Base-by-base conservation (phyloP, 768 basidiomycete species). In the Sistotremastrum niveocremeum region DNA sequence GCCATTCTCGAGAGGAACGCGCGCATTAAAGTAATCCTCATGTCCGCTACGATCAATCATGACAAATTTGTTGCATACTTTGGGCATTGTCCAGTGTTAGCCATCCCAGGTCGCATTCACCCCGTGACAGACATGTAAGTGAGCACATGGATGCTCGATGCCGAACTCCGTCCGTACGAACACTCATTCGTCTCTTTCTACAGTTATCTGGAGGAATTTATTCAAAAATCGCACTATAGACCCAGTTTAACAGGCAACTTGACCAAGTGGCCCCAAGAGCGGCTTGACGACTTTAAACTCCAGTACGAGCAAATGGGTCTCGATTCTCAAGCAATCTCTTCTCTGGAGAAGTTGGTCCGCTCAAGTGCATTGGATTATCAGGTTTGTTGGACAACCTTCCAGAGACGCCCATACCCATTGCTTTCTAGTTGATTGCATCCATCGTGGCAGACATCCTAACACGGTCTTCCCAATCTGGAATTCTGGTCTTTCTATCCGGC, bases 21-120 rank as follows among this genome's bases (percentile, higher is more conserved):
- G 20, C 72, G 60, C 2, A 70, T 95, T 54, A 91, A 85, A 58
- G 71, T 97, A 20, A 64, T 93, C 20, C 70, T 94, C 40, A 95
- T 95, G 90, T 89, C 85, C 33, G 93, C 93, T 4, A 97, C 93
- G 0, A 93, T 94, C 61, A 93, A 95, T 55, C 86, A 90, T 49
- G 71, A 85, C 51, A 75, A 70, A n/a, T 91, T 90, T 53, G 66
- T 80, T 41, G 70, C 74, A 46, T 97, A 97, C 60, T 95, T 94
- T 57, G 60, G 76, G 42, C 70, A 74, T 20, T 88, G 89, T 3
- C 89, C 93, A 1, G 67, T 86, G 41, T 65, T 95, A 45, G 73
- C 71, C 30, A 95, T 97, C 30, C 87, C 89, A 3, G 93, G 93
- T 1, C 76, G 77, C 53, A 74, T 83, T 1, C 68, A 84, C 57